Base-by-base conservation (phyloP, 345 rosid genomes). In the Isatis tinctoria region DNA sequence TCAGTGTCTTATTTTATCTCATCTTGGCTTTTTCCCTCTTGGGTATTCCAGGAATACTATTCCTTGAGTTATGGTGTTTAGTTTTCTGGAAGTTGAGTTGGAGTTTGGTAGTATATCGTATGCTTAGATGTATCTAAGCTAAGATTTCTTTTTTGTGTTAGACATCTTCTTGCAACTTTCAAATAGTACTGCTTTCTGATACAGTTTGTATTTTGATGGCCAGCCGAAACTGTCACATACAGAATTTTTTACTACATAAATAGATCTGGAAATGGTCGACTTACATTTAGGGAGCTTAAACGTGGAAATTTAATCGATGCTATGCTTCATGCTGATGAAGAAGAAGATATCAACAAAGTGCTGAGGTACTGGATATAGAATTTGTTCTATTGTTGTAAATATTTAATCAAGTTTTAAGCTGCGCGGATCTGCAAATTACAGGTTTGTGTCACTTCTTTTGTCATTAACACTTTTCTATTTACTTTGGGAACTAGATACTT, bases 151-250 rank as follows among this genome's bases (percentile, higher is more conserved):
- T 17, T 8, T n/a, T 58, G 16, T 65, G 32, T 26, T 71, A 22
- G 45, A 57, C 52, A 35, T 52, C 63, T 52, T 54, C 18, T 65
- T 39, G 47, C 22, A 41, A 63, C 36, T 63, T 13, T 7, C 52
- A 37, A 13, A 13, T 5, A 28, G 13, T 52, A 45, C 8, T 3
- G 58, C 45, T 75, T 10, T 72, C 67, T 77, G 53, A 77, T 40
- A 58, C 47, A 41, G 0, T 22, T 69, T 76, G 27, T 70, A 43
- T 74, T 73, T 70, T 70, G 65, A 47, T 74, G 78, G 48, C 74
- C 96, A 95, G 99, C 97, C 83, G 99, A 95, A 84, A 95, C 97
- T 77, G 99, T 95, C 41, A 85, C 86, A 78, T 94, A 88, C 87
- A 83, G 97, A 85, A 94, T 94, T 71, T 94, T 83, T 82, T 94